Base-by-base conservation (phyloP, 805 yeast species). In the Zygosaccharomyces pseudorouxii region DNA sequence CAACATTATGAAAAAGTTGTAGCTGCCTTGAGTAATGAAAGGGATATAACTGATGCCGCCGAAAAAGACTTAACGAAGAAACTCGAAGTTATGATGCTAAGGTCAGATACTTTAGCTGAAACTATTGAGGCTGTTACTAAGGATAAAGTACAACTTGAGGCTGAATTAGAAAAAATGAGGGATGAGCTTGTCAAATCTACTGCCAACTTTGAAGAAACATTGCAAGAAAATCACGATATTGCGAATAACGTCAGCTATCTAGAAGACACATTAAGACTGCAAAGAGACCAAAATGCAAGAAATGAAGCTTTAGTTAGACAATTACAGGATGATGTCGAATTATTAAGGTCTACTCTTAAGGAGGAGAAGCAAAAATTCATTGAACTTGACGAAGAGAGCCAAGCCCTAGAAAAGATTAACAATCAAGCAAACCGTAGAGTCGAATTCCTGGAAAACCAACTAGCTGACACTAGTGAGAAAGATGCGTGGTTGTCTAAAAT, bases 301-400 rank as follows among this genome's bases (percentile, higher is more conserved):
- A 65, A 60, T 36, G 65, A 63, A 18, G 54, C 69, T 11, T 69
- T 74, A 25, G 65, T 77, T 42, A 63, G 71, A 56, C 46, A 69
- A 60, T 43, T 68, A 55, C 57, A 65, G 45, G 38, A 48, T 14
- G 67, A 71, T 25, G 57, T 70, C 23, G 60, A 60, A 6, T 46
- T 36, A 1, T 55, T 72, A 48, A 70, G 68, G 47, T 38, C 52
- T 2, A 68, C 67, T 23, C 51, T 70, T n/a, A 73, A 71, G 38
- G 62, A 62, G 11, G 70, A 76, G 47, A 76, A 81, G 50, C 76
- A 77, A 39, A 80, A 80, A 40, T 74, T 77, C 35, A 69, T 82
- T 48, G 79, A 81, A 43, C 64, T 81, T 4, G 67, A 72, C 20
- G 88, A 86, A 63, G 93, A 86, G 59, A 84, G 82, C 57, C 81